Percentiles rank a stretch among this genome's conserved stretches.
Conservation (phyloP, 345 rosid genomes). For the Litchi chinensis region DNA sequence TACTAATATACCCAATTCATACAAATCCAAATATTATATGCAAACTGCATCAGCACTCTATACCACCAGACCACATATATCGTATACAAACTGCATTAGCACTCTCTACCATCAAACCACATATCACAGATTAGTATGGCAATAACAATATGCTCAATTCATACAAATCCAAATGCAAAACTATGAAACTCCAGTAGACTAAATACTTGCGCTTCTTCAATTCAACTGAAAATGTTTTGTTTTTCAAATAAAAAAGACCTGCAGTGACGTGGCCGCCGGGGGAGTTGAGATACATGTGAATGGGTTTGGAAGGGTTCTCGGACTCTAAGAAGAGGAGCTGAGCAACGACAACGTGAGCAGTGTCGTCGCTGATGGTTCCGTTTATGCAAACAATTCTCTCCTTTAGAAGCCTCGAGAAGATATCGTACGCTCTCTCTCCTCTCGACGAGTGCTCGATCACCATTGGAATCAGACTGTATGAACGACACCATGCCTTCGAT, state of each 20-base stretch:
- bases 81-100: too few species aligned
- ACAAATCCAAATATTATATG: too few species aligned
- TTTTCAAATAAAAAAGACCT: constrained; percentile 62
- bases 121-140: too few species aligned
- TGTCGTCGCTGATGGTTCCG: constrained; percentile 88
- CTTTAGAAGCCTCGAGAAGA: constrained; percentile 89
- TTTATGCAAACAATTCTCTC: constrained; percentile 95
- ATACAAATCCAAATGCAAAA: too few species aligned
- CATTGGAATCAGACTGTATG: constrained; percentile 85
- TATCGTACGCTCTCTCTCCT: constrained; percentile 97
- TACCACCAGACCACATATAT: too few species aligned
- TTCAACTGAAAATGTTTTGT: too few species aligned
- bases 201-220: too few species aligned
- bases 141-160: too few species aligned
- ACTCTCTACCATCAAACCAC: too few species aligned
- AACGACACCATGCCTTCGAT: constrained; percentile 26
- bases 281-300: constrained; percentile 95
- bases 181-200: too few species aligned
- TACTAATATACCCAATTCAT: too few species aligned
- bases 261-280: constrained; percentile 99
- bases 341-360: constrained; percentile 94
- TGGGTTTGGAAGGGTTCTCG: constrained; percentile 95
- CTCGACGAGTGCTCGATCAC: constrained; percentile 96
- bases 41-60: too few species aligned
- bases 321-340: constrained; percentile 98